phyloP scores from a whole-genome alignment of 179 eudicot species.

The Beta lomatogona region DNA sequence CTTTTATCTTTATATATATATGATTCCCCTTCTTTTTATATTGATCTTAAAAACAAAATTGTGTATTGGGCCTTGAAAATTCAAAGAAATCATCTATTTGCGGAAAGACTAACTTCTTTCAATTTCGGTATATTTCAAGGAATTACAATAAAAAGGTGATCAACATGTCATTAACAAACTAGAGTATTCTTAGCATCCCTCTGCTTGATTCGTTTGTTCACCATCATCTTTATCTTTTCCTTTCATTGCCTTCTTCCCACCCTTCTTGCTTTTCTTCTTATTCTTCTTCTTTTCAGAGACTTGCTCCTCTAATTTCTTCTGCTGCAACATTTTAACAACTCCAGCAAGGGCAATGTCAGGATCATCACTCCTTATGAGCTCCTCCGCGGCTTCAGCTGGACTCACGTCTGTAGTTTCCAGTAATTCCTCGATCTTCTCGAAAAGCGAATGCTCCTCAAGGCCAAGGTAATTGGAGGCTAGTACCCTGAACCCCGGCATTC shows the following conservation, averaged over 20 bases:
- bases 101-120: no score
- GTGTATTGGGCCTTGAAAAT: no score
- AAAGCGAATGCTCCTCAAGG: neutral
- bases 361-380: slow-evolving; percentile 16
- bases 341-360: slow-evolving; percentile 12
- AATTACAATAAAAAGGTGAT: neutral
- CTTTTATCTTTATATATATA: no score
- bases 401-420: neutral
- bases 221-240: neutral
- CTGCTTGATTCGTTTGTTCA: neutral
- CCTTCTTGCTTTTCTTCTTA: neutral
- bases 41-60: no score
- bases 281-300: neutral
- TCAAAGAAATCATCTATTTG: no score
- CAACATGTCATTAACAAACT: neutral
- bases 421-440: slow-evolving; percentile 6
- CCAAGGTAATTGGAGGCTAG: slow-evolving; percentile 17
- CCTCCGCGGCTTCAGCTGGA: slow-evolving; percentile 21
- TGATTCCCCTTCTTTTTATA: no score
- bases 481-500: slow-evolving; percentile 6
- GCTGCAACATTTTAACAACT: slow-evolving; percentile 8
- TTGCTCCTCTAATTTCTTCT: neutral
- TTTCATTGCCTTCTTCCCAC: neutral
- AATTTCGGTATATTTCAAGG: no score
- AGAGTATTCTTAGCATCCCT: neutral